These are phyloP conservation scores for Spirogloea muscicola DNA, from an alignment of 139 green algal species.

Conservation along the genomic window DNA sequence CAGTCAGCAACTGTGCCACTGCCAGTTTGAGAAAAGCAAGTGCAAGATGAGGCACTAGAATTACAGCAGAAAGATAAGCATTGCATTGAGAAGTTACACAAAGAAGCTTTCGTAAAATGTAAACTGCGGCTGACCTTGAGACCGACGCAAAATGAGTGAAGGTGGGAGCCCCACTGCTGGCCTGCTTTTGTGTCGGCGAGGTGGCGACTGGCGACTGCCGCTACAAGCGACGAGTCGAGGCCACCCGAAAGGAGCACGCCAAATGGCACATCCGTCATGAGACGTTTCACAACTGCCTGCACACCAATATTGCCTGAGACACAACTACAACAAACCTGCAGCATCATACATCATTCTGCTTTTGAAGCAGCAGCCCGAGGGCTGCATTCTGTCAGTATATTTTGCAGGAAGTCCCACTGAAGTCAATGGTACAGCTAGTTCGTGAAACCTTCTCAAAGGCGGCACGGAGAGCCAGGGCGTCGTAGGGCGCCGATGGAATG, in stretches of 20 bases:
- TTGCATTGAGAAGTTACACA: not conserved
- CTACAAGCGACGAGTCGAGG: conserved; percentile 81
- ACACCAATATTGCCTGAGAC: not conserved
- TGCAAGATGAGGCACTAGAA: too few relatives aligned
- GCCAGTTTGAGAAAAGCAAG: too few relatives aligned
- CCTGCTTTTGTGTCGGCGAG: conserved; percentile 39
- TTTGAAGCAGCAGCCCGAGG: too few relatives aligned
- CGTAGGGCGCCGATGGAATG: conserved; percentile 41
- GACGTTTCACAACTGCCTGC: conserved; percentile 54
- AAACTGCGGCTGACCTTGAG: conserved; percentile 13
- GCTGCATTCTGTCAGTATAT: too few relatives aligned
- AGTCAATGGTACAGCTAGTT: too few relatives aligned
- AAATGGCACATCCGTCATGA: conserved; percentile 94
- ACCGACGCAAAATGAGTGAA: conserved; percentile 31
- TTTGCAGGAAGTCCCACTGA: too few relatives aligned
- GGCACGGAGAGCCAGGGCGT: conserved; percentile 54
- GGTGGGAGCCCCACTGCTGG: conserved; percentile 41
- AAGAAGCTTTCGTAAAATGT: not conserved
- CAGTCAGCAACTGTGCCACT: too few relatives aligned
- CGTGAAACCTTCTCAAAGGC: conserved; percentile 68
- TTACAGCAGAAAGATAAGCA: not conserved
- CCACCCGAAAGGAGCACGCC: conserved; percentile 93
- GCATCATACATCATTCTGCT: too few relatives aligned
- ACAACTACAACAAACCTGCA: not conserved
- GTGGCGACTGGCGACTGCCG: conserved; percentile 70